Evolutionary conservation across 2,329 filamentous ascomycete genomes (phyloP).

Genomic region (Chrysoporthe cubensis): DNA sequence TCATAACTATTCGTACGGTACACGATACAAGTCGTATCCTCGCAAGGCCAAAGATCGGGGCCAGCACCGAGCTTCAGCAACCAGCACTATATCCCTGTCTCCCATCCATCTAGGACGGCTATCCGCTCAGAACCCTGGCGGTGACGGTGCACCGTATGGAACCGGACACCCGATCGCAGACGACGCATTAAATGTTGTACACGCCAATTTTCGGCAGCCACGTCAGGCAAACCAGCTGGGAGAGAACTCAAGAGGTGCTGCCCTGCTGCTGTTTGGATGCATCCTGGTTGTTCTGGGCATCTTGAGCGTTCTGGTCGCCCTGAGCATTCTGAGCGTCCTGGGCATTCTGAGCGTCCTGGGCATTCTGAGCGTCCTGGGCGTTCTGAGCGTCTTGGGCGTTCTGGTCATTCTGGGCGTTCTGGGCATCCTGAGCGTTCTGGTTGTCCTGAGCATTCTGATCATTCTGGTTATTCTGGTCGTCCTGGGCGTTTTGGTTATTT

Average conservation of each 20-base stretch:
- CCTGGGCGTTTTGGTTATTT: neutral
- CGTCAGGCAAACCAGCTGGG: too few species aligned
- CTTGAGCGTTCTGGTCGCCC: neutral
- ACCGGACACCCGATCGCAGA: neutral
- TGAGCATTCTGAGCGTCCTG: neutral
- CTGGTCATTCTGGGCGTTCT: neutral
- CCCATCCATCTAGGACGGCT: neutral
- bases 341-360: neutral
- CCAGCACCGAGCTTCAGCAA: conserved; percentile 1
- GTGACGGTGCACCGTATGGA: neutral
- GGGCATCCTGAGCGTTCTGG: neutral
- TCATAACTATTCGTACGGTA: too few species aligned
- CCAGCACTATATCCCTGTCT: neutral
- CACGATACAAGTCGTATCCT: neutral
- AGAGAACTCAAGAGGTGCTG: neutral
- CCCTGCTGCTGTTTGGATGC: neutral
- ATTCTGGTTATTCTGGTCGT: neutral
- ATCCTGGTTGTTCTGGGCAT: neutral
- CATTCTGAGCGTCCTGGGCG: neutral
- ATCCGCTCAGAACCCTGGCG: too few species aligned
- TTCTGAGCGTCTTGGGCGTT: neutral
- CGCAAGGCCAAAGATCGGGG: neutral
- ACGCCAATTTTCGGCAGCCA: too few species aligned
- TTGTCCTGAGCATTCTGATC: neutral
- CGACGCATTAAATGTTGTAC: too few species aligned